These are phyloP conservation scores for Symbiodinium pilosum DNA, from an alignment of 73 alveolate genomes.

Conservation along the genomic window DNA sequence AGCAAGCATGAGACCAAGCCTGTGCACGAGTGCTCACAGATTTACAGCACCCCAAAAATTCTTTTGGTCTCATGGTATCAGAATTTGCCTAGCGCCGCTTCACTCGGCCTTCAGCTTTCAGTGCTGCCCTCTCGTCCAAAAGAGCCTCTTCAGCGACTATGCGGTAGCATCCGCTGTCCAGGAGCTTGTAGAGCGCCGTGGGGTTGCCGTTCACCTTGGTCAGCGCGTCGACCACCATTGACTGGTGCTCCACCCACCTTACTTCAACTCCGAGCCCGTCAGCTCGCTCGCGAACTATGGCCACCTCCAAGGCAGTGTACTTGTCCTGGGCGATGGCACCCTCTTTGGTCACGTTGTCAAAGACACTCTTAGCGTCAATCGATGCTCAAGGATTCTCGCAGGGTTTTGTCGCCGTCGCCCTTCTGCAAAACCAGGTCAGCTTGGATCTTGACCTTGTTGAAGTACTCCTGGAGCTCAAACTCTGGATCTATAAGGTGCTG, in stretches of 20 bases:
- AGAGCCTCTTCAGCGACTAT: background rate
- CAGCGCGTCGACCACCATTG: background rate
- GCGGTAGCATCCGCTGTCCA: background rate
- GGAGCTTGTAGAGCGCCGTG: background rate
- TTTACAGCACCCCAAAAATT: too few species aligned
- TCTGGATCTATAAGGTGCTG: background rate
- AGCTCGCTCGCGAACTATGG: background rate
- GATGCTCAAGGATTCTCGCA: background rate
- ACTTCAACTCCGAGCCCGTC: background rate
- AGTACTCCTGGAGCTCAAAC: background rate
- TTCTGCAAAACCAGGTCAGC: background rate
- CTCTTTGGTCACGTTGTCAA: background rate
- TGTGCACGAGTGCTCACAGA: too few species aligned
- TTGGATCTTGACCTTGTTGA: background rate
- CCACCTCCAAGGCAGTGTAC: background rate
- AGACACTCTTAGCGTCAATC: background rate
- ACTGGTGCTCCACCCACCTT: background rate
- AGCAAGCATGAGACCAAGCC: too few species aligned
- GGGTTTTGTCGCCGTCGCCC: too few species aligned
- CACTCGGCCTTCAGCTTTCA: too few species aligned
- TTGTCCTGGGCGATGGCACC: background rate
- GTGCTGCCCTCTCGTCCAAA: background rate
- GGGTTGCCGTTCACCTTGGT: background rate
- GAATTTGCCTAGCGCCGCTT: too few species aligned
- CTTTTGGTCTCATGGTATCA: too few species aligned